Base-by-base conservation (phyloP, 371 early-diverging fungal genomes). In the Mucor circinelloides region DNA sequence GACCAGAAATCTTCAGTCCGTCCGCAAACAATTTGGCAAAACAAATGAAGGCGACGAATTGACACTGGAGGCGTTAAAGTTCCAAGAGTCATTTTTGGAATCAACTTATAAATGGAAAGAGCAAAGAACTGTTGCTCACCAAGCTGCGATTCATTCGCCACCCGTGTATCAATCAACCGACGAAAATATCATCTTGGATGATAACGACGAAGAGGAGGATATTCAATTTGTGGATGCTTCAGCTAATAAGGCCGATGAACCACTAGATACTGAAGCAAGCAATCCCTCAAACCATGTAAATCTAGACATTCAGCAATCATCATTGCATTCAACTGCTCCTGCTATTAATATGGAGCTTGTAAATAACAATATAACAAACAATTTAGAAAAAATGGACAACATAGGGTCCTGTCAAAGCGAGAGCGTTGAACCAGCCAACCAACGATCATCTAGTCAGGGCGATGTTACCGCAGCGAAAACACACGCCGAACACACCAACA, bases 21-120 rank as follows among this genome's bases (percentile, higher is more conserved):
- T 82, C 0, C 60, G 71, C 25, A 83, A 80, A 32, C 73, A 75
- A 30, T 70, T 72, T 42, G 85, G 84, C 17, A 89, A 88, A 64
- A 72, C 83, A 15, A 85, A 64, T 13, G 80, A 70, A 48, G 69
- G 74, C 15, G 83, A 89, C 55, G 76, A 73, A 6, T 23, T 76
- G 5, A 70, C 75, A 0, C 58, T 77, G 2, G 82, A 85, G 25
- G 64, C 84, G 1, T 63, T 82, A 9, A 34, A 67, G 6, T 89
- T 86, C 63, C 79, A 85, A 66, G 63, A 63, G 23, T 31, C 58
- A 0, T 82, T 87, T 54, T 56, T 88, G 40, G 68, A 74, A 23
- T 64, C 69, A 42, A 66, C 70, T 0, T 31, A 73, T 10, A 30
- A 56, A 27, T 82, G 82, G 82, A 79, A 69, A 40, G 32, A 40